These are phyloP conservation scores for Apiotrichum porosum DNA, from an alignment of 1,284 basidiomycete genomes.

Conservation along the genomic window DNA sequence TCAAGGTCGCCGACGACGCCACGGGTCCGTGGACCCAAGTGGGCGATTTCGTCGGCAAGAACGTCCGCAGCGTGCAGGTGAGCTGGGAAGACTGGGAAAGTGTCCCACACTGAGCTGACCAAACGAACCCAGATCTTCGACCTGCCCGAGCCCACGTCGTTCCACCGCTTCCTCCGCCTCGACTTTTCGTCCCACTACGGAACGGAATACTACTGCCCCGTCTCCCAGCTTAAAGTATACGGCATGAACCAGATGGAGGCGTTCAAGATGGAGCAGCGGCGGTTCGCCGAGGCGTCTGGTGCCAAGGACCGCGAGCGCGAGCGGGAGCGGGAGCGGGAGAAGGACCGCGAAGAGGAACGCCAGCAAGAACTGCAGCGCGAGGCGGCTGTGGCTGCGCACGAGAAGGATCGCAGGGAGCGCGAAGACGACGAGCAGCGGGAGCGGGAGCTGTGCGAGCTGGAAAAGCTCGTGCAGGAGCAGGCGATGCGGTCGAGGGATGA, in stretches of 20 bases:
- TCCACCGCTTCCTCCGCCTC: slow-evolving; percentile 89
- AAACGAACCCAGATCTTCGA: slow-evolving; percentile 56
- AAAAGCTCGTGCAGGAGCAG: slow-evolving; percentile 36
- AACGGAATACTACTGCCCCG: slow-evolving; percentile 92
- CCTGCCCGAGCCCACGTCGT: slow-evolving; percentile 59
- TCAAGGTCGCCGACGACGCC: slow-evolving; percentile 71
- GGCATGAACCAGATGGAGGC: slow-evolving; percentile 95
- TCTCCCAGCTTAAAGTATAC: slow-evolving; percentile 88
- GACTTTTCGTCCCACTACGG: slow-evolving; percentile 94
- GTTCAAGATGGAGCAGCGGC: slow-evolving; percentile 75
- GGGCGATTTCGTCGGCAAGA: slow-evolving; percentile 77
- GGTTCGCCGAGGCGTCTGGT: slow-evolving; percentile 19
- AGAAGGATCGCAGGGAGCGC: slow-evolving; percentile 13
- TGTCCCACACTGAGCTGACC: too few relatives aligned
- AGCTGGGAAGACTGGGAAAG: slow-evolving; percentile 23
- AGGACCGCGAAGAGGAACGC: slow-evolving; percentile 55
- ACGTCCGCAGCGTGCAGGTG: slow-evolving; percentile 87
- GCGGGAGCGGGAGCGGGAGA: slow-evolving; percentile 19
- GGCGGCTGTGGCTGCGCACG: slow-evolving; percentile 30
- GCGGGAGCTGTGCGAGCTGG: slow-evolving; percentile 36
- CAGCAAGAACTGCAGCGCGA: slow-evolving; percentile 53
- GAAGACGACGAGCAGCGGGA: slow-evolving; percentile 28
- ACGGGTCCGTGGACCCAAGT: slow-evolving; percentile 50
- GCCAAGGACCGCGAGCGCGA: slow-evolving; percentile 29
- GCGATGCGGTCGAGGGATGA: slow-evolving; percentile 20